Evolutionary conservation across 257 asterid genomes (phyloP), one percentile per base, ranked within the genome.

Genomic region (Rhazya stricta): DNA sequence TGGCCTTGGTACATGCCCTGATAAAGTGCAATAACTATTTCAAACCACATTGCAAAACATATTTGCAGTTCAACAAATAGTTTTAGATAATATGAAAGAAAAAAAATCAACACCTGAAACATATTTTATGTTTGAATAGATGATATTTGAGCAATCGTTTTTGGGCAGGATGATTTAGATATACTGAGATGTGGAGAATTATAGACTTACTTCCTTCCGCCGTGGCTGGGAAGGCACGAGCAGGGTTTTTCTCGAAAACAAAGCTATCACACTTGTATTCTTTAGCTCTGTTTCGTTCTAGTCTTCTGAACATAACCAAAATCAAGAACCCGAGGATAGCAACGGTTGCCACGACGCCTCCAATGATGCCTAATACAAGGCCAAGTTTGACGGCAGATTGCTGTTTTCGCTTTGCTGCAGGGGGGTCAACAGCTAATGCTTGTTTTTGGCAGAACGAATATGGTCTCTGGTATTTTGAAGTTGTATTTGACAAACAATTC

Each of bases 381-480:
- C 96, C 97, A 45, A 92, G 90, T 70, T 89, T 90, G 74, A 95
- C 30, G 2, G 96, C 88, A 2, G 88, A 75, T 45, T 82, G 39
- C 62, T 76, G 51, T 62, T 79, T 65, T 34, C 77, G 58, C 23
- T 56, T 71, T 68, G 68, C 86, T 51, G 72, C 68, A 39, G 86
- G 85, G 25, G 99, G 99, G 88, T 83, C 80, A 63, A 95, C 97
- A 27, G 98, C 98, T 42, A 95, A 36, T n/a, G 99, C 99, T 74
- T 92, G 91, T 50, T 90, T 92, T 13, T 88, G 94, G 75, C 99
- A 95, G 79, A 82, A 95, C 29, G 96, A 78, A 50, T 30, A 23
- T 11, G 90, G 80, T 56, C 88, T 84, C 71, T 95, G 99, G 65
- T 84, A 86, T 81, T 83, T 89, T 3, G 93, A 85, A 67, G 81